Evolutionary conservation across 805 yeast genomes (phyloP), one percentile per base, ranked within the genome.

Genomic region (Torulaspora maleeae): DNA sequence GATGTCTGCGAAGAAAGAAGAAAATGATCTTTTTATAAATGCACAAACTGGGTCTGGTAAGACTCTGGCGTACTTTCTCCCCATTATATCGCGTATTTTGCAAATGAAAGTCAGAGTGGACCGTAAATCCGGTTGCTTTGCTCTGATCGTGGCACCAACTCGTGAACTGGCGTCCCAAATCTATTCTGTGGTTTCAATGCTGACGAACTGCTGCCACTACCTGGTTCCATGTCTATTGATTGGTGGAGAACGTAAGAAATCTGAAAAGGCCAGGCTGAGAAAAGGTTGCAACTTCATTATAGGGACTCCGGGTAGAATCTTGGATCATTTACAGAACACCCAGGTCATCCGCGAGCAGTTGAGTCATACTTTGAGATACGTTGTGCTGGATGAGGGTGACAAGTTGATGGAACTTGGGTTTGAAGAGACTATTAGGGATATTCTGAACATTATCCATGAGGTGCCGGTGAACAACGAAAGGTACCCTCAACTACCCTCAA

Each of bases 21-120:
- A 74, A 16, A 66, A 71, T 27, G 99, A 93, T 66, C 69, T 89
- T 45, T 85, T 93, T 54, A 85, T 93, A 38, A 95, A 89, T 60
- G 96, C 99, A 0, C 97, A 95, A 67, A 93, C 99, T 0, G 99
- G 99, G 43, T 90, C 98, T 0, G 99, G 99, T 66, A 93, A 93
- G 66, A 93, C 99, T 0, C 67, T 93, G 45, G 82, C 98, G 0
- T 95, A 86, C 62, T 70, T 83, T 3, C 68, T 95, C 30, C 99
- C 99, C 1, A 82, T 95, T 16, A 65, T 91, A 51, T 80, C 86
- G 52, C 76, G 79, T 48, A 71, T 93, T 35, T 78, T 88, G 78
- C 66, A 72, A 24, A 78, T 79, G 56, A 60, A 69, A 29, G 68
- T 67, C 7, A 69, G 63, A 28, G 61, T 74, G 3, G 65, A 58